Evolutionary conservation across 2,329 filamentous ascomycete genomes (phyloP).

Genomic region (Diplodia sapinea): DNA sequence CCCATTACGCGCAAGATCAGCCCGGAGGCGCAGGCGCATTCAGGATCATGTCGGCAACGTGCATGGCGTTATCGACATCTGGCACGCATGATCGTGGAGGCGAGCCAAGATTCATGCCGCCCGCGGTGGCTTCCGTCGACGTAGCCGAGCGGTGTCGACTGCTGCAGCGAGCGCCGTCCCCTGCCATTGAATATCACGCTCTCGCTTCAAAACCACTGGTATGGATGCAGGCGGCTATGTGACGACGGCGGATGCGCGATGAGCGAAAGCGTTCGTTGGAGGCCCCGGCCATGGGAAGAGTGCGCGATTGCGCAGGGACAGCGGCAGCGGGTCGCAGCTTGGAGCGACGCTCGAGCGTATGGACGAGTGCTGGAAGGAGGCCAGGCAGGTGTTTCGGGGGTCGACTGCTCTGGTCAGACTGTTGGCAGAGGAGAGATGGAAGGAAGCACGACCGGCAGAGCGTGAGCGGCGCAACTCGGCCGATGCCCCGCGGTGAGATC

Average conservation of each 20-base stretch:
- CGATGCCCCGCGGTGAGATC: conserved; percentile 24
- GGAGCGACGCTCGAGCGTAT: background rate
- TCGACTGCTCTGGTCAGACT: background rate
- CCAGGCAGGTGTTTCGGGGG: conserved; percentile 3
- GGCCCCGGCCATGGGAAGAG: background rate
- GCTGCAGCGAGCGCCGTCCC: conserved; percentile 11
- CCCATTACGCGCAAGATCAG: conserved; percentile 20
- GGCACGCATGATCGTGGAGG: conserved; percentile 22
- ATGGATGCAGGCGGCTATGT: background rate
- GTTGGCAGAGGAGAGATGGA: background rate
- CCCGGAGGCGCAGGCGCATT: conserved; percentile 6
- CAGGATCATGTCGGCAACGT: conserved; percentile 17
- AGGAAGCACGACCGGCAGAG: background rate
- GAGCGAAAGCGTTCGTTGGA: background rate
- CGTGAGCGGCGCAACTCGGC: conserved; percentile 9
- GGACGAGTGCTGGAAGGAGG: background rate
- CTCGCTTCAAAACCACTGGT: background rate
- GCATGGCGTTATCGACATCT: conserved; percentile 25
- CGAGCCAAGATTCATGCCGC: conserved; percentile 24
- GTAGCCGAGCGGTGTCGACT: background rate
- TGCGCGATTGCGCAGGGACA: conserved; percentile 9
- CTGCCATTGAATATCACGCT: conserved; percentile 2
- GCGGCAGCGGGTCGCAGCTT: background rate
- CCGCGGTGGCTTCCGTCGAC: conserved; percentile 7
- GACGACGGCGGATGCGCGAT: background rate